phyloP scores from a whole-genome alignment of 768 basidiomycete genomes.

The Boletus reticuloceps region DNA sequence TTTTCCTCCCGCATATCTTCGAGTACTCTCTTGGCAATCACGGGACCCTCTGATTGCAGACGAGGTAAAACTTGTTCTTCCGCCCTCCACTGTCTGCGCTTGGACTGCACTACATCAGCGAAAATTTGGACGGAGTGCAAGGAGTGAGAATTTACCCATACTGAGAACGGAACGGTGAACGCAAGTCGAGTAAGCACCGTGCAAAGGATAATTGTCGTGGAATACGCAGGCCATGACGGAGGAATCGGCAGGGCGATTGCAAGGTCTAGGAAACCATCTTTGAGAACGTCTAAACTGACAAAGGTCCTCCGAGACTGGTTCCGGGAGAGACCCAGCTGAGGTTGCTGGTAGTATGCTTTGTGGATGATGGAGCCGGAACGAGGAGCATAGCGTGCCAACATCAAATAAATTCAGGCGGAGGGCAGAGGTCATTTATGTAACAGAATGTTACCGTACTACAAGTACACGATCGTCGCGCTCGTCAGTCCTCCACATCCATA shows the following conservation, averaged over 20 bases:
- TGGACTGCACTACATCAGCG: slow-evolving; percentile 44
- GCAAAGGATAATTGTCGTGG: slow-evolving; percentile 70
- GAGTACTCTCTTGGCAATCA: slow-evolving; percentile 33
- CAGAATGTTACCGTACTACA: not conserved
- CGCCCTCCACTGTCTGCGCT: slow-evolving; percentile 54
- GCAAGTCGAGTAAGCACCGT: slow-evolving; percentile 59
- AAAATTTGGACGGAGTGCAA: slow-evolving; percentile 3
- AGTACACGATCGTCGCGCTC: not conserved
- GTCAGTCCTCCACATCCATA: slow-evolving; percentile 37
- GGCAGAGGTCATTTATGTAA: not conserved
- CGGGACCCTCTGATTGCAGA: slow-evolving; percentile 47
- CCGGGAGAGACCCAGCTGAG: not conserved
- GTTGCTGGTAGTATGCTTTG: slow-evolving; percentile 4
- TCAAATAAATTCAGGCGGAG: slow-evolving; percentile 9
- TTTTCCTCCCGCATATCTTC: slow-evolving; percentile 53
- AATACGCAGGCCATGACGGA: slow-evolving; percentile 64
- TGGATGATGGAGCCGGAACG: slow-evolving; percentile 11
- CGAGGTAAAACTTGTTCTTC: slow-evolving; percentile 62
- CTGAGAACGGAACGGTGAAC: slow-evolving; percentile 62
- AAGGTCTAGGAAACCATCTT: slow-evolving; percentile 73
- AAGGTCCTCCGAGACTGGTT: slow-evolving; percentile 19
- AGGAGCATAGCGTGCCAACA: slow-evolving; percentile 23
- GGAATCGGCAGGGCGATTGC: slow-evolving; percentile 74
- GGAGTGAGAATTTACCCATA: slow-evolving; percentile 56
- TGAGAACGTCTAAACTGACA: slow-evolving; percentile 33